phyloP scores from a whole-genome alignment of 2,329 filamentous ascomycete genomes.

The Diplodia sapinea region DNA sequence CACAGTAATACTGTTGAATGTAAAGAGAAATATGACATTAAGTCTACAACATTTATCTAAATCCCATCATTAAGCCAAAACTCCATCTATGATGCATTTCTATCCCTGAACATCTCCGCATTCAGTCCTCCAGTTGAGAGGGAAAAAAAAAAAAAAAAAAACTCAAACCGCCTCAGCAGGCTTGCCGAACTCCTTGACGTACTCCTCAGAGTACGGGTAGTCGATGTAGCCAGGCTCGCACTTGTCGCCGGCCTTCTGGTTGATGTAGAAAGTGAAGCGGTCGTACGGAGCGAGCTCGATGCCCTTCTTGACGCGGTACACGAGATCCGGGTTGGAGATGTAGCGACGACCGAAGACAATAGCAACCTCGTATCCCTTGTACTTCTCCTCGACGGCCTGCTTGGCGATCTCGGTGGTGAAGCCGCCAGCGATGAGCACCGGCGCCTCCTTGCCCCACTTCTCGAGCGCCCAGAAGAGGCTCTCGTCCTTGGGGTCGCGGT shows the following conservation, averaged over 20 bases:
- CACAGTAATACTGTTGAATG: background rate
- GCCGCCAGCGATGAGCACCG: conserved; percentile 51
- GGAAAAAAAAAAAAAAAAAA: no score
- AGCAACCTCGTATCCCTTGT: conserved; percentile 51
- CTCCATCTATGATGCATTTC: background rate
- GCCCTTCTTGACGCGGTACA: conserved; percentile 52
- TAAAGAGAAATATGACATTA: background rate
- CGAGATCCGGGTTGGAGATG: conserved; percentile 57
- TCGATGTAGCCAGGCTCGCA: conserved; percentile 48
- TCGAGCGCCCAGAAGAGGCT: conserved; percentile 38
- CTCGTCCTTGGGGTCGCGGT: conserved; percentile 38
- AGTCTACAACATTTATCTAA: background rate
- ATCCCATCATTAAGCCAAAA: background rate
- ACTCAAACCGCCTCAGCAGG: conserved; percentile 14
- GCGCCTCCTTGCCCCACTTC: conserved; percentile 37
- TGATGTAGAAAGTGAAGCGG: conserved; percentile 53
- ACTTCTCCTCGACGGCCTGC: conserved; percentile 47
- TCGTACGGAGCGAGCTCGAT: conserved; percentile 54
- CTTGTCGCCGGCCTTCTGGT: conserved; percentile 29
- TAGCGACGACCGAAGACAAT: conserved; percentile 59
- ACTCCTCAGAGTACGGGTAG: conserved; percentile 50
- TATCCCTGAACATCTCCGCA: background rate
- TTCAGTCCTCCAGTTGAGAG: background rate
- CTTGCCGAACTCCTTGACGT: conserved; percentile 32
- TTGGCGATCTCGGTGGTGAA: conserved; percentile 49